Percentiles rank a stretch among this genome's conserved stretches.
These are phyloP conservation scores for Talaromyces piceae DNA, from an alignment of 2,329 filamentous ascomycete species.

Conservation along the genomic window DNA sequence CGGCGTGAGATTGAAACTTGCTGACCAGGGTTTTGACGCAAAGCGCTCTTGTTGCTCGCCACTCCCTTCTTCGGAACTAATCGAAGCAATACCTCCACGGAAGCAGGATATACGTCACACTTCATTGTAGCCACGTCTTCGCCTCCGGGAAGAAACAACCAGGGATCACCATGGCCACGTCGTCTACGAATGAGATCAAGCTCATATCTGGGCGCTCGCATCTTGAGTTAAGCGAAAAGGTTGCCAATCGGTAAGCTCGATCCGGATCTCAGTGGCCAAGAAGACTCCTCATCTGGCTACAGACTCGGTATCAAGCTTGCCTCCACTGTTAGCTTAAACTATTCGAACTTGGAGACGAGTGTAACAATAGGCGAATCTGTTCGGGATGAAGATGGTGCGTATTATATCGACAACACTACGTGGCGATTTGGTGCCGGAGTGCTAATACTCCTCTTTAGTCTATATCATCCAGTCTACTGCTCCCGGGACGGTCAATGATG, in stretches of 20 bases:
- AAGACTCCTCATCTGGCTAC: background rate
- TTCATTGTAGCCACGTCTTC: background rate
- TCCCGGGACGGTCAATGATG: slow-evolving; percentile 93
- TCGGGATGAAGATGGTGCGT: slow-evolving; percentile 79
- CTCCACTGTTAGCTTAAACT: slow-evolving; percentile 60
- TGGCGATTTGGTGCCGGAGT: background rate
- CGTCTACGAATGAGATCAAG: slow-evolving; percentile 57
- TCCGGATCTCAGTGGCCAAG: background rate
- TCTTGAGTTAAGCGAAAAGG: slow-evolving; percentile 60
- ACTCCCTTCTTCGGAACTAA: too few relatives aligned
- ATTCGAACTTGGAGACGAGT: slow-evolving; percentile 53
- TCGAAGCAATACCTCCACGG: background rate
- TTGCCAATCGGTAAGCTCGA: slow-evolving; percentile 55
- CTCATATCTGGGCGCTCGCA: slow-evolving; percentile 68
- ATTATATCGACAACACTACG: background rate
- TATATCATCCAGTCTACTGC: slow-evolving; percentile 95
- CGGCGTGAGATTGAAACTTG: background rate
- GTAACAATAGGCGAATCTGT: slow-evolving; percentile 95
- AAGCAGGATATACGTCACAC: background rate
- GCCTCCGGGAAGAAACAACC: background rate
- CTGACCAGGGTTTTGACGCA: background rate
- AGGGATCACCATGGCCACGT: background rate
- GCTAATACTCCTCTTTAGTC: slow-evolving; percentile 43
- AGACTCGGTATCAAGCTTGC: slow-evolving; percentile 60
- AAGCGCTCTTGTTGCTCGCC: background rate